Evolutionary conservation across 2,329 filamentous ascomycete genomes (phyloP).

Genomic region (Ceratocystis papillata): DNA sequence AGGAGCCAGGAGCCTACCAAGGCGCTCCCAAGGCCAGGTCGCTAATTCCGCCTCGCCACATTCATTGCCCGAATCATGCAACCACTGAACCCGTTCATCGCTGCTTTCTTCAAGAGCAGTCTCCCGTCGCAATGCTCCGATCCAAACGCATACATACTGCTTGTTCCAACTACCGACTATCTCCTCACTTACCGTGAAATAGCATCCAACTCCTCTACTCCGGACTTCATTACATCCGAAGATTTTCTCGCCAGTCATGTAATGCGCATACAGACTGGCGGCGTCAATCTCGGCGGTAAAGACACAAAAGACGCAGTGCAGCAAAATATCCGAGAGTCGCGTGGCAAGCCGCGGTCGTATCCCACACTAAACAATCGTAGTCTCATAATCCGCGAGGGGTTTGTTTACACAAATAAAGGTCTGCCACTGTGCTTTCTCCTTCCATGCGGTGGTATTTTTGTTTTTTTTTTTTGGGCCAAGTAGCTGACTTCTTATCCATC

Average conservation of each 20-base stretch:
- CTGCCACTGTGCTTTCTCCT: constrained; percentile 26
- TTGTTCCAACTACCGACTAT: constrained; percentile 87
- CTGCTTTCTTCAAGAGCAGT: constrained; percentile 96
- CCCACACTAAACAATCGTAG: constrained; percentile 86
- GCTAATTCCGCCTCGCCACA: background rate
- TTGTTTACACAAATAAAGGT: constrained; percentile 96
- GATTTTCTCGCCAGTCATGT: constrained; percentile 97
- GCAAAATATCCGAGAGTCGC: constrained; percentile 67
- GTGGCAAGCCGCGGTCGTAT: constrained; percentile 89
- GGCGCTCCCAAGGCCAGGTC: background rate
- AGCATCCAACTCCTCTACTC: constrained; percentile 62
- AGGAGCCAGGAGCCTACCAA: background rate
- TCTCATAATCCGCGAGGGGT: constrained; percentile 85
- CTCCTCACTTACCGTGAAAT: constrained; percentile 79
- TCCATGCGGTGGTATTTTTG: background rate
- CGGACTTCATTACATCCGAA: constrained; percentile 76
- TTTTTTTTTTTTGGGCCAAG: background rate
- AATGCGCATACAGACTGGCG: constrained; percentile 60
- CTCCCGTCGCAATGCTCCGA: constrained; percentile 85
- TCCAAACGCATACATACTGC: constrained; percentile 80
- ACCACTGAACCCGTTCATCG: constrained; percentile 96
- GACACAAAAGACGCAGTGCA: constrained; percentile 34
- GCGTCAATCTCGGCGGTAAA: constrained; percentile 43
- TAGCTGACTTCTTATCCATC: constrained; percentile 8
- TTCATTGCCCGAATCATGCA: constrained; percentile 50